Evolutionary conservation across 177 flowering plant genomes (phyloP), one percentile per base, ranked within the genome.

Genomic region (Vitis hybrid): DNA sequence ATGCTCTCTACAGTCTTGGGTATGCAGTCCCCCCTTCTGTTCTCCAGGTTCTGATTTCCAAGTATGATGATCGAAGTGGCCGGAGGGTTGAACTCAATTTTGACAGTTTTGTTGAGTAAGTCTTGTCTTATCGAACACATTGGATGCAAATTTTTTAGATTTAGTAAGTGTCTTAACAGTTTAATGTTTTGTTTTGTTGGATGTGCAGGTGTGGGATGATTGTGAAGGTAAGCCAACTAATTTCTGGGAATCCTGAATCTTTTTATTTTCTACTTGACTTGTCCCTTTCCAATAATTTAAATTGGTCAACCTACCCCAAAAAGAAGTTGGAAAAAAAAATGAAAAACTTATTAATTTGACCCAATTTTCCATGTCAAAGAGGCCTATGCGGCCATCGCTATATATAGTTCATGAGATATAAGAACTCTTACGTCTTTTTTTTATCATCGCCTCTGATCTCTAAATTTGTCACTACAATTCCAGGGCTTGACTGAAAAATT

Each of bases 401-500:
- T 26, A 26, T 26, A 26, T 26, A 26, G 26, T 26, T 26, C 26
- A 2, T 26, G 26, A 26, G 60, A 57, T 9, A 19, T 57, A 57
- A 57, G 30, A 5, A 19, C 23, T 17, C 30, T 6, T 17, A 57
- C 26, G 23, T 23, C 6, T 0, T 34, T 5, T 19, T 60, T 14
- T 13, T 54, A n/a, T 49, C 13, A 18, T 6, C 4, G 10, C 14
- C 1, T 63, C 51, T 63, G 10, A 39, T 39, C 12, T 32, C 5
- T 23, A 19, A 1, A n/a, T 11, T 10, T 64, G 8, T 15, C 6
- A n/a, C 45, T 58, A 18, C 26, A 17, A 23, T 74, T 80, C 68
- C 90, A 92, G 95, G 97, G 95, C 13, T 75, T 92, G 76, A 91
- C 98, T 4, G 94, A 90, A 30, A 92, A 87, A 63, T 92, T 92